Evolutionary conservation across 2,329 filamentous ascomycete genomes (phyloP).

Genomic region (Fusarium poae): DNA sequence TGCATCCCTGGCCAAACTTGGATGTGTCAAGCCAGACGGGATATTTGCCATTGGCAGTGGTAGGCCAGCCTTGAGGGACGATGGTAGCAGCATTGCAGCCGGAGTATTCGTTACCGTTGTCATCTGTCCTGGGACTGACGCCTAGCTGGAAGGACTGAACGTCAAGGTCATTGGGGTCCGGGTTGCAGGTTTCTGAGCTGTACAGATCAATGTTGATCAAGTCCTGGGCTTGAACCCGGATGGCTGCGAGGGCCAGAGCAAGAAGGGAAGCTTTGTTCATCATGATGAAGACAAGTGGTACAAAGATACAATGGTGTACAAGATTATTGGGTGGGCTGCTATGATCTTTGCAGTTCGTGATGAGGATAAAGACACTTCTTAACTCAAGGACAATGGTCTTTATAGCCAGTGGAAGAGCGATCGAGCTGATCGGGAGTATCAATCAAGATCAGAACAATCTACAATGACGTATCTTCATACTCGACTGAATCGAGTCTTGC

Average conservation of each 20-base stretch:
- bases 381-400: not conserved
- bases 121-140: not conserved
- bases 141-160: constrained; percentile 5
- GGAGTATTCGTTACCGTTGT: not conserved
- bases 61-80: constrained; percentile 2
- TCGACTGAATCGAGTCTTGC: not conserved
- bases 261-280: constrained; percentile 2
- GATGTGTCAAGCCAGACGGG: constrained; percentile 15
- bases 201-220: not conserved
- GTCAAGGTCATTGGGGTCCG: constrained; percentile 6
- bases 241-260: not conserved
- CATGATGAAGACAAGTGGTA: not conserved
- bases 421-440: accelerated
- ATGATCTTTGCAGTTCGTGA: not conserved
- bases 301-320: not conserved
- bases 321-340: not conserved
- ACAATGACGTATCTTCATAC: not conserved
- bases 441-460: accelerated
- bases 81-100: constrained; percentile 3
- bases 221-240: constrained; percentile 10
- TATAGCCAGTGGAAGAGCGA: not conserved
- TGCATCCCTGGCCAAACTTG: constrained; percentile 7
- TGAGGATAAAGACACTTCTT: not conserved
- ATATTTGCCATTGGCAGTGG: not conserved
- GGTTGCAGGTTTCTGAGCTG: not conserved